phyloP scores from a whole-genome alignment of 306 rosid species.

The Macrotyloma uniflorum region DNA sequence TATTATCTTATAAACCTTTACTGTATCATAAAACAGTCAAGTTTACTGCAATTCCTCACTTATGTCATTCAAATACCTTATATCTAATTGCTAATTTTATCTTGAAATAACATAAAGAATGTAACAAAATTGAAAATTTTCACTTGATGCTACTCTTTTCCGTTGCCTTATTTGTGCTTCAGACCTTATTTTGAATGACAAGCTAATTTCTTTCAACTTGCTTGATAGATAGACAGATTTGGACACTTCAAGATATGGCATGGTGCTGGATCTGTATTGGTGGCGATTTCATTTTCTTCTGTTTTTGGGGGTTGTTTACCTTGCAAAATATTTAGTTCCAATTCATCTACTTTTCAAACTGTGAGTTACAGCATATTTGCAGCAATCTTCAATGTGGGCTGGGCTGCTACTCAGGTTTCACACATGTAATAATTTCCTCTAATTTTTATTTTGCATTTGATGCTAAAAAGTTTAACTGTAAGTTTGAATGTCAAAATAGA shows the following conservation, averaged over 20 bases:
- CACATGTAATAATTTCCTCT: slow-evolving; percentile 74
- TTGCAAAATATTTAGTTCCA: slow-evolving; percentile 59
- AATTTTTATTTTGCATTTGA: slow-evolving; percentile 29
- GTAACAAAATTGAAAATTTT: not conserved
- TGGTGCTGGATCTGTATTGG: slow-evolving; percentile 92
- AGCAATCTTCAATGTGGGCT: slow-evolving; percentile 88
- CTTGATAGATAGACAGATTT: slow-evolving; percentile 87
- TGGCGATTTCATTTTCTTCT: slow-evolving; percentile 96
- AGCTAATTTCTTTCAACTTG: slow-evolving; percentile 35
- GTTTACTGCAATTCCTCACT: not conserved
- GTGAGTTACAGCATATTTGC: slow-evolving; percentile 89
- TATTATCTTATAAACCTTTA: not conserved
- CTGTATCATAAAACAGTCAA: not conserved
- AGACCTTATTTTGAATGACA: slow-evolving; percentile 23
- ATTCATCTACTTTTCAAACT: slow-evolving; percentile 63
- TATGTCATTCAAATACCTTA: not conserved
- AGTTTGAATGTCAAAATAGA: slow-evolving; percentile 4
- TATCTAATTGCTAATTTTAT: slow-evolving; percentile 15
- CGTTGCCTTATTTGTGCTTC: slow-evolving; percentile 19
- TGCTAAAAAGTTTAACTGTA: not conserved
- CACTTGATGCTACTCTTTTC: not conserved
- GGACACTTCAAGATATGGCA: slow-evolving; percentile 99
- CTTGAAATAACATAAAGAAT: not conserved
- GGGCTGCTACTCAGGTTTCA: slow-evolving; percentile 98
- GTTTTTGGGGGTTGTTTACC: slow-evolving; percentile 94